Percentiles rank a stretch among this genome's conserved stretches.
phyloP scores from a whole-genome alignment of 129 eudicot species.

The Solidago caesia region DNA sequence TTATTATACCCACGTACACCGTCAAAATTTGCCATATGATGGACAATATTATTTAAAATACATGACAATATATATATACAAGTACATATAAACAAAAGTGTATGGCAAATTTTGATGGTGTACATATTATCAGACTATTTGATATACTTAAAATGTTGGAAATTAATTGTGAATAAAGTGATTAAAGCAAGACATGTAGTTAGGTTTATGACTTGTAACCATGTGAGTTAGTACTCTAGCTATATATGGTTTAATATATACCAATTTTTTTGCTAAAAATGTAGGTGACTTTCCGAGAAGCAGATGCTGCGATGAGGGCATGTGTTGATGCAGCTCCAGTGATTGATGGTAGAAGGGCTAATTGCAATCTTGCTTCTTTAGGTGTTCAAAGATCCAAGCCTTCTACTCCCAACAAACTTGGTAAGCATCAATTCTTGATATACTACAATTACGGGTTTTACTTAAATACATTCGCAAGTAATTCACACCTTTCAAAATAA shows the following conservation, averaged over 20 bases:
- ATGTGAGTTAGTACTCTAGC: not conserved
- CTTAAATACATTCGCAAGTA: no score
- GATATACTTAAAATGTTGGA: constrained; percentile 13
- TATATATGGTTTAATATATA: no score
- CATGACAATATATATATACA: no score
- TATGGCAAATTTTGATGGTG: no score
- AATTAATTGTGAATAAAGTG: not conserved
- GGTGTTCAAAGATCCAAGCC: constrained; percentile 99
- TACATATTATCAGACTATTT: no score
- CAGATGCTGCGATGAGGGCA: constrained; percentile 95
- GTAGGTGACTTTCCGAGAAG: constrained; percentile 88
- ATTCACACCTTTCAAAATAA: no score
- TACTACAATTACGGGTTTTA: constrained; percentile 4
- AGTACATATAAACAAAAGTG: no score
- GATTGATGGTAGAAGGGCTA: constrained; percentile 93
- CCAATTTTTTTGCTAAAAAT: constrained; percentile 10
- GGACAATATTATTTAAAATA: no score
- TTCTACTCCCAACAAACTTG: constrained; percentile 80
- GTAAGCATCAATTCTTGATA: constrained; percentile 35
- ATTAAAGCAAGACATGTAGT: not conserved
- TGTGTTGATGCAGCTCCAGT: constrained; percentile 91
- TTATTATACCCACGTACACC: no score
- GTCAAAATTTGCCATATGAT: no score
- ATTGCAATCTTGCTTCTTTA: constrained; percentile 92
- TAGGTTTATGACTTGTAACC: not conserved